Evolutionary conservation across 768 basidiomycete species (phyloP).

Genomic region (Cystobasidium tubakii): DNA sequence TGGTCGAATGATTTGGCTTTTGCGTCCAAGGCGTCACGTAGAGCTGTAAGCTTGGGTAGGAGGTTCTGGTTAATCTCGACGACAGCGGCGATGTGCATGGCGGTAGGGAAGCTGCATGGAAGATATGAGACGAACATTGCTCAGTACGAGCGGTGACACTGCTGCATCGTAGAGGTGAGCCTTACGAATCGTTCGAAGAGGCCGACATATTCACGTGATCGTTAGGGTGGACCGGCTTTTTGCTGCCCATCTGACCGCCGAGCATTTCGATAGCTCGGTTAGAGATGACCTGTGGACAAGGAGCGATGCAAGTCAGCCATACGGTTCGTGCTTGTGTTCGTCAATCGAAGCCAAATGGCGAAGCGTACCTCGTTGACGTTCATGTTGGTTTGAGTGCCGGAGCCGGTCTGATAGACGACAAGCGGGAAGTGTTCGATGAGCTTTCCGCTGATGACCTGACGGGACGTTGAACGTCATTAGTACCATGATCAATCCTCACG

Average conservation of each 20-base stretch:
- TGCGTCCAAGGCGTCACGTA: conserved; percentile 73
- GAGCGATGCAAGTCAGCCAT: not conserved
- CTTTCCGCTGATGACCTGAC: conserved; percentile 94
- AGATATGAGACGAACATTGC: not conserved
- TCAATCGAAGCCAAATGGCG: not conserved
- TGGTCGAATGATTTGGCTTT: conserved; percentile 77
- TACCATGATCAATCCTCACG: conserved; percentile 10
- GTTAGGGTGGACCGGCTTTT: conserved; percentile 96
- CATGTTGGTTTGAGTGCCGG: conserved; percentile 99
- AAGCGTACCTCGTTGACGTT: conserved; percentile 80
- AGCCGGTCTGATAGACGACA: conserved; percentile 98
- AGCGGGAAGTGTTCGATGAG: conserved; percentile 92
- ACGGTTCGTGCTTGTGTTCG: not conserved
- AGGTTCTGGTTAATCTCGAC: conserved; percentile 72
- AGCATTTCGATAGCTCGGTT: conserved; percentile 96
- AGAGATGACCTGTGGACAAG: conserved; percentile 71
- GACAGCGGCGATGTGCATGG: conserved; percentile 96
- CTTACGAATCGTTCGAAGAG: conserved; percentile 95
- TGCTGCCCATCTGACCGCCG: conserved; percentile 89
- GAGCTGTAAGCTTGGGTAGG: conserved; percentile 74
- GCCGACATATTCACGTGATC: conserved; percentile 99
- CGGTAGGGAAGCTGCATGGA: conserved; percentile 82
- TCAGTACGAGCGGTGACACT: too few relatives aligned
- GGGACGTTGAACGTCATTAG: not conserved
- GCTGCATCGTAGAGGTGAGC: conserved; percentile 39